Base-by-base conservation (phyloP, 129 eudicot species). In the Flaveria trinervia region DNA sequence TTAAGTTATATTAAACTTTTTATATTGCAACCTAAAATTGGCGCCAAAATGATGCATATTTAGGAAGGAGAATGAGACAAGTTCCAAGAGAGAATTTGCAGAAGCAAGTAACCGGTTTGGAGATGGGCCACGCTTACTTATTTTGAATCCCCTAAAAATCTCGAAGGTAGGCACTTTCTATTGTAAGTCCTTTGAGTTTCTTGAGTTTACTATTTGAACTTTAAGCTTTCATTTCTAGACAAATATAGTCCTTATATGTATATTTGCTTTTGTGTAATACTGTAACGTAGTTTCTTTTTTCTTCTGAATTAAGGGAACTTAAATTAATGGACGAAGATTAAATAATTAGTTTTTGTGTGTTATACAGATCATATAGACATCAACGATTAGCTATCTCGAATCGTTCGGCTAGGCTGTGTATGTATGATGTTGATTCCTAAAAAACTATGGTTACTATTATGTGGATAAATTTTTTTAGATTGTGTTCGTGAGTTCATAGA, bases 41-140 rank as follows among this genome's bases (percentile, higher is more conserved):
- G 83, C 83, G 74, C 79, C 70, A 73, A 80, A 80, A 39, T 10
- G 52, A 52, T 52, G 20, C 57, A 16, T 15, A n/a, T 51, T n/a
- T 55, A 14, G 13, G 26, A 18, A 56, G 9, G 15, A 70, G 46
- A 55, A 73, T 66, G 52, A 41, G 79, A 73, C 83, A 65, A 80
- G 78, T 43, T 66, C 64, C 61, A 54, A 72, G 72, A 23, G 70
- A 80, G 75, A 78, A 59, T 22, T 69, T 69, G 50, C 41, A 17
- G 70, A 78, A 78, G 76, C 66, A 54, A 77, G 25, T 55, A 59
- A 43, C 43, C 33, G 61, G 70, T 73, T 80, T 46, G 55, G 64
- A 20, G 14, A 20, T 46, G 80, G 15, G 61, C 60, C 70, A 66
- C 79, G 10, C 26, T 48, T 60, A 36, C 33, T 2, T 68, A 17